phyloP scores from a whole-genome alignment of 306 rosid genomes.

The Vigna reflexopilosa region DNA sequence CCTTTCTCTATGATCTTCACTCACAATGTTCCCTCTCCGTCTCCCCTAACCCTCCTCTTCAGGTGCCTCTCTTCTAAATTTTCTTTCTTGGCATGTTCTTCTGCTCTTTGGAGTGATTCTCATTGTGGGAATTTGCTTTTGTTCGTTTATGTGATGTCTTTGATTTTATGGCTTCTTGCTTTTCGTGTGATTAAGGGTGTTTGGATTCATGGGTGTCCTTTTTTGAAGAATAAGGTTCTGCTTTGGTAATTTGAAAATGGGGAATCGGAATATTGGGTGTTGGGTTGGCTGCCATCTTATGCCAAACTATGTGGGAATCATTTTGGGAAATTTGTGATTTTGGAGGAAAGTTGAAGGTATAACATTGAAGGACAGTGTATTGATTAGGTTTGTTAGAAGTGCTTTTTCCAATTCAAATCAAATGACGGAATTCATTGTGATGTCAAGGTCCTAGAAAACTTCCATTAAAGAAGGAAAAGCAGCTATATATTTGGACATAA shows the following conservation, averaged over 20 bases:
- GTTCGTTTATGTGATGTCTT: constrained; percentile 32
- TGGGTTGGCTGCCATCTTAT: constrained; percentile 1
- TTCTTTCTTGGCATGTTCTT: neutral
- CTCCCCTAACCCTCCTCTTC: constrained; percentile 63
- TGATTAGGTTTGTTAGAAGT: neutral
- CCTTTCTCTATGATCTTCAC: constrained; percentile 57
- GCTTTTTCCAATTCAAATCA: constrained; percentile 23
- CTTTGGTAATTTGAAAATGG: constrained; percentile 29
- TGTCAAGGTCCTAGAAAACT: constrained; percentile 19
- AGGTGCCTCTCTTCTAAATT: constrained; percentile 50
- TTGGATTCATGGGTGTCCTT: constrained; percentile 26
- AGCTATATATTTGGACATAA: constrained; percentile 4
- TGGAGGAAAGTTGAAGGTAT: constrained; percentile 31
- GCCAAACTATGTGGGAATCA: constrained; percentile 13
- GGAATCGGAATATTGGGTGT: constrained; percentile 42
- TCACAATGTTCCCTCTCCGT: constrained; percentile 68
- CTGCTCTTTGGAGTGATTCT: neutral
- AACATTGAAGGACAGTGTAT: constrained; percentile 20
- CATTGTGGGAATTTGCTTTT: constrained; percentile 13
- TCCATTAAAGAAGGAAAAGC: constrained; percentile 35
- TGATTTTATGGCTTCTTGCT: constrained; percentile 4
- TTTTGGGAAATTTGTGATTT: constrained; percentile 14
- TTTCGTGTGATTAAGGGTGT: constrained; percentile 18
- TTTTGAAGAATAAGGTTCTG: constrained; percentile 35
- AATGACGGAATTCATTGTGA: constrained; percentile 6